phyloP scores from a whole-genome alignment of 305 asterid species.

The Fraxinus albicans region DNA sequence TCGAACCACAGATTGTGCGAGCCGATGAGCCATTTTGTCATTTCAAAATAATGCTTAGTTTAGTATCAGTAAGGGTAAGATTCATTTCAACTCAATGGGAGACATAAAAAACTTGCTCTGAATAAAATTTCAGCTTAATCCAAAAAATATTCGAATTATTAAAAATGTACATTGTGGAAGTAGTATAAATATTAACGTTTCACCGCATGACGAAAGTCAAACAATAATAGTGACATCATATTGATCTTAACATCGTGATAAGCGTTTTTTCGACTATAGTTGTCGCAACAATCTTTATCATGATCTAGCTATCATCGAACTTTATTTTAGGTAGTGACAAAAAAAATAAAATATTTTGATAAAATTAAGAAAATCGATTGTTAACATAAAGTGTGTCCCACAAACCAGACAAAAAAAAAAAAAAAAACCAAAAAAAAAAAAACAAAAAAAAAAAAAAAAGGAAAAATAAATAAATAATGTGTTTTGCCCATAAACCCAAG shows the following conservation, averaged over 20 bases:
- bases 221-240: not conserved
- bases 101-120: not conserved
- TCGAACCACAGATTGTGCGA: no score
- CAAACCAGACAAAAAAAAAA: not conserved
- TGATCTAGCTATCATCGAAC: not conserved
- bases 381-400: not conserved
- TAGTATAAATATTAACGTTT: not conserved
- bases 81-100: not conserved
- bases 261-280: not conserved
- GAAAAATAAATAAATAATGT: not conserved
- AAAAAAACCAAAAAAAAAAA: no score
- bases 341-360: not conserved
- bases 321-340: not conserved
- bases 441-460: not conserved
- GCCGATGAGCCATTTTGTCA: no score
- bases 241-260: not conserved
- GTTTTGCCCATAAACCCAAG: conserved; percentile 1
- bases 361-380: not conserved
- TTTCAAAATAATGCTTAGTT: no score
- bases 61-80: not conserved
- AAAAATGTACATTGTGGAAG: no score
- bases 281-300: not conserved
- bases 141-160: not conserved
- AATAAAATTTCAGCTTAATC: not conserved
- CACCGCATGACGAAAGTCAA: not conserved